Evolutionary conservation across 306 rosid species (phyloP), one percentile per base, ranked within the genome.

Genomic region (Hippophae gyantsensis): DNA sequence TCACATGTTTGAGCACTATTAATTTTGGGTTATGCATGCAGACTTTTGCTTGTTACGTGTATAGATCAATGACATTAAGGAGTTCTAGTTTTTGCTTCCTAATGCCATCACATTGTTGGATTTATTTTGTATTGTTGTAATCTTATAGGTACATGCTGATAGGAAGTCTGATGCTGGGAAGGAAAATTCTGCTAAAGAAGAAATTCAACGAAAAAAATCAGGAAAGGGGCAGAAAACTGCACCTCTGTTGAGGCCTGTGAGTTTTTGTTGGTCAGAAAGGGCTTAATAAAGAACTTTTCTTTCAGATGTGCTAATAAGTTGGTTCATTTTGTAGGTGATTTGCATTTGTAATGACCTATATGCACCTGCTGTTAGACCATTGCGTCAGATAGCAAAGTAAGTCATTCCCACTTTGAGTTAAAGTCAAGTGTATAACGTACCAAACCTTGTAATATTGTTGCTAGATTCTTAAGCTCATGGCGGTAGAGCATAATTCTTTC

Each of bases 311-410:
- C 56, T 61, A 57, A 68, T 73, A 56, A 43, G 55, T 69, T 68
- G 48, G 49, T 38, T 70, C 40, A 68, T 57, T 68, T 53, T 74
- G 64, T 75, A 90, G 98, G 90, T 90, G 67, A 85, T 90, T 69
- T 90, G 98, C 84, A 90, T 90, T 72, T 90, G 98, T 64, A 90
- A 90, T 81, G 98, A 90, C 71, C 80, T 90, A 41, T 90, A 90
- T 66, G 86, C 96, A 54, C 95, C 98, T 54, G 89, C 88, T 58
- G 81, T 90, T 77, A 87, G 98, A 81, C 85, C 89, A 45, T 72
- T 90, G 71, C 96, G 98, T 62, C 87, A 78, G 64, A 78, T 87
- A 44, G 96, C 96, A 67, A 85, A 85, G 98, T 90, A 87, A 83
- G 92, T 74, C 59, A 71, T 70, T 57, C 63, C 57, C 46, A 69